Conservation (phyloP, 805 yeast genomes). For the Sugiyamaella mastotermitis region DNA sequence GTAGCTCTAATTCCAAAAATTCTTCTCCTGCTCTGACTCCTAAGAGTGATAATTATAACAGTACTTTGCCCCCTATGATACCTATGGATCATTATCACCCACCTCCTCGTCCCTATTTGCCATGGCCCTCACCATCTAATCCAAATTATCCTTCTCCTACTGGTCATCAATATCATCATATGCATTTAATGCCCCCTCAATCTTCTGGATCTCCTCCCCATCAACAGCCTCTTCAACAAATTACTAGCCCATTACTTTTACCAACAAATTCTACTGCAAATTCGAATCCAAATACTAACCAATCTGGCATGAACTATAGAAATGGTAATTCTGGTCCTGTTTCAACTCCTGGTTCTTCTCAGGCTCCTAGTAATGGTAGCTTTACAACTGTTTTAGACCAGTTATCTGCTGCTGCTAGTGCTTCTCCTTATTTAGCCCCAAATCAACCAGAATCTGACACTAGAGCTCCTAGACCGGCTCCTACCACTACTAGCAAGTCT, state of each 20-base stretch:
- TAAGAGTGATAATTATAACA: not conserved
- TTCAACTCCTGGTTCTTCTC: slow-evolving; percentile 1
- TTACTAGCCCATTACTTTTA: not conserved
- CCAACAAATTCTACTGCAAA: not conserved
- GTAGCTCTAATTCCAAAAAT: not conserved
- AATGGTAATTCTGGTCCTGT: slow-evolving; percentile 2
- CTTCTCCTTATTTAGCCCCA: slow-evolving; percentile 18
- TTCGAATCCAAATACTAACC: too few relatives aligned
- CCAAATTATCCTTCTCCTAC: not conserved
- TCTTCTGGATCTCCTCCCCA: not conserved
- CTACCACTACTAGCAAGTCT: not conserved
- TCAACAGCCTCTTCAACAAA: not conserved
- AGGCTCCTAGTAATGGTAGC: not conserved
- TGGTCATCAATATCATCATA: slow-evolving; percentile 1
- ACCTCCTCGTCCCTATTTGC: not conserved
- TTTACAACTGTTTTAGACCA: slow-evolving; percentile 12
- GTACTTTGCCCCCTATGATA: not conserved
- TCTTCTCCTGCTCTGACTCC: slow-evolving; percentile 1
- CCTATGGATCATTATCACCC: slow-evolving; percentile 1
- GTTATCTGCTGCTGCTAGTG: slow-evolving; percentile 19
- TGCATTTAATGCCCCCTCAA: not conserved
- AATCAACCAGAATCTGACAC: slow-evolving; percentile 15
- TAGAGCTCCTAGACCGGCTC: slow-evolving; percentile 3
- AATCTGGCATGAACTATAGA: not conserved
- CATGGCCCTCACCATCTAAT: slow-evolving; percentile 1